Evolutionary conservation across 371 early-diverging fungal genomes (phyloP).

Genomic region (Apophysomyces elegans): DNA sequence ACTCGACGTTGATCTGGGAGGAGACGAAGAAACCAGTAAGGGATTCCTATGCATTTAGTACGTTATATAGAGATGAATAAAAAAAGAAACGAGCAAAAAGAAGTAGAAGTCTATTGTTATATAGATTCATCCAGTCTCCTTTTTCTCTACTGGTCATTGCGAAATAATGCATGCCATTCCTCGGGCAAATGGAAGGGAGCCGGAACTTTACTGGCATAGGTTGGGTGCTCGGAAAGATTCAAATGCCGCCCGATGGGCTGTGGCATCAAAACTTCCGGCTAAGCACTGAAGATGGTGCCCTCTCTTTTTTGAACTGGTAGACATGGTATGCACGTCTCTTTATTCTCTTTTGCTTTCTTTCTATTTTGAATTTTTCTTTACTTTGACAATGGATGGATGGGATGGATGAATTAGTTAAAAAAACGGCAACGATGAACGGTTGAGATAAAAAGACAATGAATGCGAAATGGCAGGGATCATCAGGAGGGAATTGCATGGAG

Average conservation of each 20-base stretch:
- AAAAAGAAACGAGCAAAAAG: too few relatives aligned
- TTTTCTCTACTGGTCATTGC: too few relatives aligned
- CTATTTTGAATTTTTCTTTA: not conserved
- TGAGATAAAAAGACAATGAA: not conserved
- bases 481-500: not conserved
- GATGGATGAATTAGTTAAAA: not conserved
- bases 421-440: too few relatives aligned
- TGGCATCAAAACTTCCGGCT: not conserved
- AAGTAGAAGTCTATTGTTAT: too few relatives aligned
- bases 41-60: constrained; percentile 13
- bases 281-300: constrained; percentile 2
- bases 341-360: not conserved
- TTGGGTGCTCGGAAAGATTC: not conserved
- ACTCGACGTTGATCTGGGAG: constrained; percentile 13
- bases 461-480: not conserved
- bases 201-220: too few relatives aligned
- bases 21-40: not conserved
- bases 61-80: too few relatives aligned
- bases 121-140: too few relatives aligned
- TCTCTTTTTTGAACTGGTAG: constrained; percentile 7
- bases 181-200: not conserved
- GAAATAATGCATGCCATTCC: not conserved
- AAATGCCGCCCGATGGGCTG: not conserved
- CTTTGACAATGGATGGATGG: constrained; percentile 3
- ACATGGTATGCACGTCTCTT: not conserved